Evolutionary conservation across 2,329 filamentous ascomycete species (phyloP).

Genomic region (Cladosporium phlei): DNA sequence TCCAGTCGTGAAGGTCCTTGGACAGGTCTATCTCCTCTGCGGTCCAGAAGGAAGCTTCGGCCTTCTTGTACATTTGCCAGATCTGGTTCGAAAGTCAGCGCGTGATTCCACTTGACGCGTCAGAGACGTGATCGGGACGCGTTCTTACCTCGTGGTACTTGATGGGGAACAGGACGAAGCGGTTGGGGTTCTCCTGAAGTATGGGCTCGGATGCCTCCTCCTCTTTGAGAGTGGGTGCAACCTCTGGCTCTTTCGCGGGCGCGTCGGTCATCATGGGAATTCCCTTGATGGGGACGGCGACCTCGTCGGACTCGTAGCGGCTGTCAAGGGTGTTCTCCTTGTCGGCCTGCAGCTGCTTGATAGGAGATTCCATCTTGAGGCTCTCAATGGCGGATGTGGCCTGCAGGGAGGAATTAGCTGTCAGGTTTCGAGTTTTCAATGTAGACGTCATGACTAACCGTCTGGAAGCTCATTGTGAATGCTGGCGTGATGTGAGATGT

Average conservation of each 20-base stretch:
- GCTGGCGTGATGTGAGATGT: constrained; percentile 4
- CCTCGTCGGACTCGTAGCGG: constrained; percentile 44
- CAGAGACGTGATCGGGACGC: constrained; percentile 54
- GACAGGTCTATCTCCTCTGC: constrained; percentile 98
- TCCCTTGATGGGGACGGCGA: constrained; percentile 53
- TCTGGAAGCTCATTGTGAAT: constrained; percentile 54
- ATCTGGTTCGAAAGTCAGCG: constrained; percentile 56
- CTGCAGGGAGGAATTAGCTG: constrained; percentile 50
- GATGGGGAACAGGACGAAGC: constrained; percentile 97
- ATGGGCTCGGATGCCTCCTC: constrained; percentile 82
- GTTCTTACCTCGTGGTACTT: constrained; percentile 95
- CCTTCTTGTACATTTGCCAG: constrained; percentile 99
- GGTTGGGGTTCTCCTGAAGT: constrained; percentile 88
- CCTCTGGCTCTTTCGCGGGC: constrained; percentile 27
- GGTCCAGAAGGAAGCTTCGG: constrained; percentile 99
- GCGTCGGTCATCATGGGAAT: constrained; percentile 42
- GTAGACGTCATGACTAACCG: constrained; percentile 53
- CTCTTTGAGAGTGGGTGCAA: constrained; percentile 51
- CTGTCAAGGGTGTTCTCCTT: constrained; percentile 72
- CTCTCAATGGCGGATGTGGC: constrained; percentile 79
- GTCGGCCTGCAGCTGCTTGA: constrained; percentile 72
- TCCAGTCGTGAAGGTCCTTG: constrained; percentile 99
- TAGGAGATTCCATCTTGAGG: constrained; percentile 87
- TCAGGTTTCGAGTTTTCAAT: constrained; percentile 31
- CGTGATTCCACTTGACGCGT: constrained; percentile 27